Evolutionary conservation across 805 yeast genomes (phyloP).

Genomic region (Debaryomyces castellii): DNA sequence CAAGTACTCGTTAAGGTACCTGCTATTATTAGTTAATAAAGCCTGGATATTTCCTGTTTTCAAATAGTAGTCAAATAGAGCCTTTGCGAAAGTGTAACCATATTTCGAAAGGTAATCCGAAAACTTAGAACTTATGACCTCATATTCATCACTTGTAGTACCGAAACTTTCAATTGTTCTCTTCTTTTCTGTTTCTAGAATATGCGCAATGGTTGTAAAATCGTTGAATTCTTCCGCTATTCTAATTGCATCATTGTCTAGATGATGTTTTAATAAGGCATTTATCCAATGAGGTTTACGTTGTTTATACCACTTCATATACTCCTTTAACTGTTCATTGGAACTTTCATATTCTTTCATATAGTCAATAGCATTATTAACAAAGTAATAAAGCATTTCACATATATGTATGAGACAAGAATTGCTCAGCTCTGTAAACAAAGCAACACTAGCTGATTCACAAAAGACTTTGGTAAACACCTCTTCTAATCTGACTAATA

Average conservation of each 20-base stretch:
- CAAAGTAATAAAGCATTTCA: slow-evolving; percentile 34
- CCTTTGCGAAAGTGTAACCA: slow-evolving; percentile 67
- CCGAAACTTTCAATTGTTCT: slow-evolving; percentile 18
- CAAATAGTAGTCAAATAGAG: slow-evolving; percentile 60
- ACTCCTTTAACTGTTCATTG: slow-evolving; percentile 25
- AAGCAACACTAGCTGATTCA: slow-evolving; percentile 6
- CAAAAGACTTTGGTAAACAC: slow-evolving; percentile 30
- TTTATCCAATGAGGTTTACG: slow-evolving; percentile 55
- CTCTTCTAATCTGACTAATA: slow-evolving; percentile 40
- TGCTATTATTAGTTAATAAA: slow-evolving; percentile 57
- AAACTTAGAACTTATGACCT: slow-evolving; percentile 27
- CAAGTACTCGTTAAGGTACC: slow-evolving; percentile 55
- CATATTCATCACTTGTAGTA: slow-evolving; percentile 12
- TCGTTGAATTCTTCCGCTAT: slow-evolving; percentile 70
- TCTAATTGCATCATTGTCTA: slow-evolving; percentile 53
- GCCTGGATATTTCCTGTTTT: slow-evolving; percentile 49
- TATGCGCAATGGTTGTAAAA: slow-evolving; percentile 59
- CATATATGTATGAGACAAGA: slow-evolving; percentile 21
- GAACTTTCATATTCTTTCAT: slow-evolving; percentile 25
- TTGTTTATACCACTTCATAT: slow-evolving; percentile 31
- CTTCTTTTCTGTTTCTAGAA: slow-evolving; percentile 34
- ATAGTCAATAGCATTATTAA: slow-evolving; percentile 32
- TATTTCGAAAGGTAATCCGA: slow-evolving; percentile 56
- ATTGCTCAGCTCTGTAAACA: slow-evolving; percentile 16
- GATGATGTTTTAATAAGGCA: slow-evolving; percentile 49